Conservation (phyloP, 177 flowering plant genomes). For the Vitis hybrid region DNA sequence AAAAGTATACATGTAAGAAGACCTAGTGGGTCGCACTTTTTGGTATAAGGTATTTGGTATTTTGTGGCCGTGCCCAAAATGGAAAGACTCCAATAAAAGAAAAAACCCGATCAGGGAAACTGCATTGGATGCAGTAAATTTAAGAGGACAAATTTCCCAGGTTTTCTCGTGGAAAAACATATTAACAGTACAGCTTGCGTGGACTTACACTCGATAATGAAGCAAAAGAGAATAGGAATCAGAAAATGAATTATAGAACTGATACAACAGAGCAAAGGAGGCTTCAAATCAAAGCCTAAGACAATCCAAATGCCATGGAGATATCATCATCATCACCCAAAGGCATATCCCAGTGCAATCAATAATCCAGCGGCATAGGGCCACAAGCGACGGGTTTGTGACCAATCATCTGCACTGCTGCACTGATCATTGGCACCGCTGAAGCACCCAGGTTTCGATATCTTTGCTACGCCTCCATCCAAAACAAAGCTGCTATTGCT, state of each 20-base stretch:
- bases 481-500: slow-evolving; percentile 57
- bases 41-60: too few species aligned
- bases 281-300: slow-evolving; percentile 3
- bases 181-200: not conserved
- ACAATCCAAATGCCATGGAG: not conserved
- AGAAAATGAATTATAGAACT: not conserved
- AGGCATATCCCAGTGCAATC: slow-evolving; percentile 29
- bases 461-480: slow-evolving; percentile 55
- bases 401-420: slow-evolving; percentile 38
- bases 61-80: too few species aligned
- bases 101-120: too few species aligned
- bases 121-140: too few species aligned
- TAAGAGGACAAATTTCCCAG: too few species aligned
- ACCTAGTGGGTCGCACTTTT: too few species aligned
- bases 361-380: slow-evolving; percentile 21
- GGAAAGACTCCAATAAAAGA: too few species aligned
- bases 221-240: slow-evolving; percentile 2
- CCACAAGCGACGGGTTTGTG: slow-evolving; percentile 20
- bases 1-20: too few species aligned
- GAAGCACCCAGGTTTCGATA: slow-evolving; percentile 74
- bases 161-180: not conserved
- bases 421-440: slow-evolving; percentile 86
- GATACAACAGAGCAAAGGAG: not conserved
- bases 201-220: not conserved
- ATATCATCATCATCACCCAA: slow-evolving; percentile 25